Evolutionary conservation across 805 yeast genomes (phyloP).

Genomic region (Pichia exigua): DNA sequence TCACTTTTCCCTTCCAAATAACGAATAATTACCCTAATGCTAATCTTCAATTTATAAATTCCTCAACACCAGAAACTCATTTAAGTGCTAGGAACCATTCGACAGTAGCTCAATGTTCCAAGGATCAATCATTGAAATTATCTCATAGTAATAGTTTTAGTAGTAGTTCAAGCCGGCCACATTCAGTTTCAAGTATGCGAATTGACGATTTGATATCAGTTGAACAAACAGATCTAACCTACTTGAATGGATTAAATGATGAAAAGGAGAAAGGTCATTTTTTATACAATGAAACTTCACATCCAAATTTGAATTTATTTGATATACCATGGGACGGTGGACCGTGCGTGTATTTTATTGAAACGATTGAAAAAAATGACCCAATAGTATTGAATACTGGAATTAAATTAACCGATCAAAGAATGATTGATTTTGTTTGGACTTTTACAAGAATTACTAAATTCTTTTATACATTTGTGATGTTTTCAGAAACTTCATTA

Average conservation of each 20-base stretch:
- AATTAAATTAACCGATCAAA: neutral
- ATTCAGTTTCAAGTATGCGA: neutral
- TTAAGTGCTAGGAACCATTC: neutral
- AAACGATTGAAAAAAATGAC: constrained; percentile 6
- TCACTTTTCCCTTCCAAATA: neutral
- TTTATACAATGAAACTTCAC: constrained; percentile 1
- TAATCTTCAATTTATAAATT: neutral
- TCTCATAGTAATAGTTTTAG: neutral
- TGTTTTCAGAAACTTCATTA: constrained; percentile 7
- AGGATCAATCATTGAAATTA: neutral
- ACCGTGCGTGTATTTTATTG: constrained; percentile 1
- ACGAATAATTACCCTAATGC: neutral
- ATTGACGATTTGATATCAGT: constrained; percentile 5
- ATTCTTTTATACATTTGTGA: constrained; percentile 5
- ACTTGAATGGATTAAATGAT: neutral
- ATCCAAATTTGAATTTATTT: constrained; percentile 6
- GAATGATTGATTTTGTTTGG: constrained; percentile 13
- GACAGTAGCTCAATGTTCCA: neutral
- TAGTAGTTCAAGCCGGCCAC: neutral
- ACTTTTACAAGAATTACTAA: constrained; percentile 6
- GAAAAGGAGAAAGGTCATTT: neutral
- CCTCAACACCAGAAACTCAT: neutral
- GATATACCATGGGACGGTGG: constrained; percentile 6
- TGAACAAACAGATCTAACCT: neutral
- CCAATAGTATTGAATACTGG: neutral